Evolutionary conservation across 192 early-diverging fungal species (phyloP).

Genomic region (Rhizoclosmatium sp.): DNA sequence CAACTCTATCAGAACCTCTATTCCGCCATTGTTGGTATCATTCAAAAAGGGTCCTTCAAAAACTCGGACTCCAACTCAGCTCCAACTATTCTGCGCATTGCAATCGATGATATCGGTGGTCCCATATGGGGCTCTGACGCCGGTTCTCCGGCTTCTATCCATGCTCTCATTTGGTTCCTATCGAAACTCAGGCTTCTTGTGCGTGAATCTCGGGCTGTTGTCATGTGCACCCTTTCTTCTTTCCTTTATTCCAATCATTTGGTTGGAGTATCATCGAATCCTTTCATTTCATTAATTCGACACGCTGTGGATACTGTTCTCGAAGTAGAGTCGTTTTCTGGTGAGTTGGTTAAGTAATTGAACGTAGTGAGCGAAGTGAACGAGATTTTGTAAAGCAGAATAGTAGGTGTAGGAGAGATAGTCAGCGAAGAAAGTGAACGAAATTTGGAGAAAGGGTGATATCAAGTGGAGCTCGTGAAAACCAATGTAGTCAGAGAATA

Average conservation of each 20-base stretch:
- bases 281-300: constrained; percentile 72
- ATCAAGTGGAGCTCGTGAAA: background rate
- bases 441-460: background rate
- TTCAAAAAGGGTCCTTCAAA: constrained; percentile 71
- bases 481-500: background rate
- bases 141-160: background rate
- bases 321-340: constrained; percentile 92
- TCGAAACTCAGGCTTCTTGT: constrained; percentile 79
- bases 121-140: constrained; percentile 72
- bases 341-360: background rate
- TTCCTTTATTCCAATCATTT: constrained; percentile 70
- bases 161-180: constrained; percentile 42
- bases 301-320: constrained; percentile 87
- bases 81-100: constrained; percentile 72
- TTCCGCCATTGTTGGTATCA: constrained; percentile 57
- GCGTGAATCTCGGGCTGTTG: constrained; percentile 76
- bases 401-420: too few species aligned
- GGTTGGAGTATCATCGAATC: constrained; percentile 30
- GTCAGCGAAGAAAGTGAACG: too few species aligned
- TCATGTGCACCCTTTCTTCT: constrained; percentile 83
- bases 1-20: constrained; percentile 47
- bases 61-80: constrained; percentile 55
- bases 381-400: too few species aligned
- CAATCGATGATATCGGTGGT: constrained; percentile 81
- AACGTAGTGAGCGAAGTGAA: too few species aligned